Evolutionary conservation across 2,329 filamentous ascomycete species (phyloP).

Genomic region (Septoria linicola): DNA sequence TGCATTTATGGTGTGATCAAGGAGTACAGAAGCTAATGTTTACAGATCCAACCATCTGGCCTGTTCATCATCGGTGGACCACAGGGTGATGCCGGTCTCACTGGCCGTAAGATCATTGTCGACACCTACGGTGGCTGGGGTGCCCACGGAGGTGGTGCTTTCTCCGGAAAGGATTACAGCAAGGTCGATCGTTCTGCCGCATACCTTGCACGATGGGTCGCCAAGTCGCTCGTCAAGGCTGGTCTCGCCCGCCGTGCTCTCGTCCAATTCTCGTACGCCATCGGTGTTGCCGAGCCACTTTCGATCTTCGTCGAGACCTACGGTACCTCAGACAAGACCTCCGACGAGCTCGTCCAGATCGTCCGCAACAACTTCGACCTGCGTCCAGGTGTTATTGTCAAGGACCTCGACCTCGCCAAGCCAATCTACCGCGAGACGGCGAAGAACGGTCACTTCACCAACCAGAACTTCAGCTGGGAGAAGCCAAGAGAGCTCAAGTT

Average conservation of each 20-base stretch:
- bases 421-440: slow-evolving; percentile 98
- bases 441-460: slow-evolving; percentile 99
- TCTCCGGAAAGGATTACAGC: slow-evolving; percentile 99
- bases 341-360: slow-evolving; percentile 91
- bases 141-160: slow-evolving; percentile 98
- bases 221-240: slow-evolving; percentile 92
- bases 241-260: slow-evolving; percentile 87
- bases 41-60: slow-evolving; percentile 87
- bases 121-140: slow-evolving; percentile 99
- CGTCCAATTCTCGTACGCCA: slow-evolving; percentile 98
- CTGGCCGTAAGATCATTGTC: slow-evolving; percentile 98
- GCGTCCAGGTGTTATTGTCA: slow-evolving; percentile 96
- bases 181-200: slow-evolving; percentile 99
- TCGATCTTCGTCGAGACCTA: slow-evolving; percentile 98
- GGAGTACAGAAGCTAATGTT: slow-evolving; percentile 9
- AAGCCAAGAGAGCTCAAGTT: slow-evolving; percentile 92
- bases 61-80: slow-evolving; percentile 99
- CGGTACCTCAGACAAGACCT: slow-evolving; percentile 85
- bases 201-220: slow-evolving; percentile 97
- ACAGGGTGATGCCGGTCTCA: slow-evolving; percentile 97
- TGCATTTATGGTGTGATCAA: background rate
- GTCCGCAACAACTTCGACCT: slow-evolving; percentile 96
- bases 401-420: slow-evolving; percentile 89
- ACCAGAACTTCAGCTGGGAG: slow-evolving; percentile 98
- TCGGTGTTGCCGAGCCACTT: slow-evolving; percentile 95